These are phyloP conservation scores for Pleomassaria siparia DNA, from an alignment of 2,329 filamentous ascomycete species.

Conservation along the genomic window DNA sequence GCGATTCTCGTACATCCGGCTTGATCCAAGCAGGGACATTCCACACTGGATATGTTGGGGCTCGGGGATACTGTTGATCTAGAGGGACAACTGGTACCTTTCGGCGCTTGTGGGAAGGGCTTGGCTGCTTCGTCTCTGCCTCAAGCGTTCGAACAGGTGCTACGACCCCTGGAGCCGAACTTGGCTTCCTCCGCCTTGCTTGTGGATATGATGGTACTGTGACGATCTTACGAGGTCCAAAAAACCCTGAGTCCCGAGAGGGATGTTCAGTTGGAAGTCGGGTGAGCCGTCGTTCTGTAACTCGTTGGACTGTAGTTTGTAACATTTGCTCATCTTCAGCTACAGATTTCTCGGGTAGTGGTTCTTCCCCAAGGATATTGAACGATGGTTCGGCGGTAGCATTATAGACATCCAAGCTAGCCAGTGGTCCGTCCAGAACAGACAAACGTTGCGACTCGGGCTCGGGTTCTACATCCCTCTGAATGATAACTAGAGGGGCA, in stretches of 20 bases:
- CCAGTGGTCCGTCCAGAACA: neutral
- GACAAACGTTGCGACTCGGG: neutral
- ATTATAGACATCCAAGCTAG: neutral
- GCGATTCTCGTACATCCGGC: conserved; percentile 19
- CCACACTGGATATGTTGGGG: conserved; percentile 26
- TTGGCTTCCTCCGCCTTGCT: conserved; percentile 10
- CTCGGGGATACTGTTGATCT: conserved; percentile 23
- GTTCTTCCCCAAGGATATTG: neutral
- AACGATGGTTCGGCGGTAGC: neutral
- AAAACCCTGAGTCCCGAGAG: conserved; percentile 12
- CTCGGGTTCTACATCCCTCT: neutral
- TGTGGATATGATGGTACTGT: neutral
- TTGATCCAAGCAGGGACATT: conserved; percentile 26
- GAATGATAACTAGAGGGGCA: neutral
- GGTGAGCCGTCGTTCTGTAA: conserved; percentile 1
- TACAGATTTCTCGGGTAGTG: conserved; percentile 8
- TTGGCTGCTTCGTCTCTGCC: conserved; percentile 2
- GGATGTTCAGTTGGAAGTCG: conserved; percentile 10
- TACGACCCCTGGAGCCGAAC: conserved; percentile 18
- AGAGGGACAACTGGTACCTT: conserved; percentile 13
- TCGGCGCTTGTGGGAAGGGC: conserved; percentile 8
- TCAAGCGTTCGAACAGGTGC: conserved; percentile 10
- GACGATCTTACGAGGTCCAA: conserved; percentile 5
- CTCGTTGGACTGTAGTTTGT: neutral
- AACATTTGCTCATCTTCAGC: conserved; percentile 7